Percentiles rank a stretch among this genome's conserved stretches.
Evolutionary conservation across 305 asterid genomes (phyloP).

Genomic region (Fraxinus platypoda): DNA sequence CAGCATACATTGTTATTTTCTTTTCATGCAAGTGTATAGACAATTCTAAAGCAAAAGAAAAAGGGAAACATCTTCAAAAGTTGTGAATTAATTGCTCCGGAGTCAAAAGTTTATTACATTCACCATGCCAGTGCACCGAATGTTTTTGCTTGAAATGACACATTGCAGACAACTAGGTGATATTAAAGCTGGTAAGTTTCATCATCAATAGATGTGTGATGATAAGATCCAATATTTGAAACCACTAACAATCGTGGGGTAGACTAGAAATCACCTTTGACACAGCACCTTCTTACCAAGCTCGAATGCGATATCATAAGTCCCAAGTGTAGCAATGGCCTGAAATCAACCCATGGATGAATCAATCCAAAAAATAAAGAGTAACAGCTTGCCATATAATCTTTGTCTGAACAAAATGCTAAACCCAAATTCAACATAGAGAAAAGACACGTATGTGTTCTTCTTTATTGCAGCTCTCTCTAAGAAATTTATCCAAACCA

Average conservation of each 20-base stretch:
- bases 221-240: constrained; percentile 6
- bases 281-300: constrained; percentile 85
- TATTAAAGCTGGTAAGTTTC: not conserved
- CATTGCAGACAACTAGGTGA: not conserved
- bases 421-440: constrained; percentile 6
- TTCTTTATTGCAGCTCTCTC: not conserved
- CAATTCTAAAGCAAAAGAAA: not conserved
- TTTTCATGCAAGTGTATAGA: not conserved
- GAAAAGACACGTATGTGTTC: not conserved
- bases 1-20: not conserved
- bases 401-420: not conserved
- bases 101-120: not conserved
- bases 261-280: constrained; percentile 59
- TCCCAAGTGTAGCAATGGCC: constrained; percentile 87
- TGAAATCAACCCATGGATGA: constrained; percentile 41
- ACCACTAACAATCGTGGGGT: not conserved
- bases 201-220: not conserved
- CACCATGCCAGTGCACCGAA: not conserved
- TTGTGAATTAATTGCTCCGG: constrained; percentile 7
- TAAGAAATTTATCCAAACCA: not conserved
- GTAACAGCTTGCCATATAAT: not conserved
- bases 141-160: not conserved
- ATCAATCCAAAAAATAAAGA: constrained; percentile 11
- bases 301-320: constrained; percentile 81
- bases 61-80: not conserved